These are phyloP conservation scores for Echinochloa phyllopogon DNA, from an alignment of 176 grass and related monocot genomes.

Conservation along the genomic window DNA sequence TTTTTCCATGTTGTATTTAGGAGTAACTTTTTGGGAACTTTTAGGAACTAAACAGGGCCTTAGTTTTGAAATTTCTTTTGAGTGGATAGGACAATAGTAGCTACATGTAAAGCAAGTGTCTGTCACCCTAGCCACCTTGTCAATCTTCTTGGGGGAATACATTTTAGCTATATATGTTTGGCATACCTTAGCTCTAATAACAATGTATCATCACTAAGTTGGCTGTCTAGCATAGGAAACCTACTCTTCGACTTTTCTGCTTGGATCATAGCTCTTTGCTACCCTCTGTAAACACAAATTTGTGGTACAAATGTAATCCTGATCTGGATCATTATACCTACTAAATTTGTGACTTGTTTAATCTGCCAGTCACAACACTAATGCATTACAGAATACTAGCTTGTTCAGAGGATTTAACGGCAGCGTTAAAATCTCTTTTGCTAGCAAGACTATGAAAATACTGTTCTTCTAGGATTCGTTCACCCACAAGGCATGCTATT, in stretches of 20 bases:
- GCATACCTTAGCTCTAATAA: background rate
- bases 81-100: background rate
- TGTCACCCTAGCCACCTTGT: background rate
- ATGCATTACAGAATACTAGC: background rate
- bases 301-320: background rate
- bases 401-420: background rate
- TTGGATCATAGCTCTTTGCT: slow-evolving; percentile 6
- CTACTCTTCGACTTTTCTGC: background rate
- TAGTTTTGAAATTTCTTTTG: background rate
- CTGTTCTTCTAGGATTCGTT: background rate
- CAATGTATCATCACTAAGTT: background rate
- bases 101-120: background rate
- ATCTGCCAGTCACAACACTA: background rate
- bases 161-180: background rate
- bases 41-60: no score
- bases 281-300: background rate
- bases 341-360: background rate
- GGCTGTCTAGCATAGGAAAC: background rate
- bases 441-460: background rate
- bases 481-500: background rate
- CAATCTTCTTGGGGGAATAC: background rate
- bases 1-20: no score
- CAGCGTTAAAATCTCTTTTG: background rate
- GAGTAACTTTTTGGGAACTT: no score
- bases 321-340: background rate